Base-by-base conservation (phyloP, 2,329 filamentous ascomycete genomes). In the Pseudocercospora cruenta region DNA sequence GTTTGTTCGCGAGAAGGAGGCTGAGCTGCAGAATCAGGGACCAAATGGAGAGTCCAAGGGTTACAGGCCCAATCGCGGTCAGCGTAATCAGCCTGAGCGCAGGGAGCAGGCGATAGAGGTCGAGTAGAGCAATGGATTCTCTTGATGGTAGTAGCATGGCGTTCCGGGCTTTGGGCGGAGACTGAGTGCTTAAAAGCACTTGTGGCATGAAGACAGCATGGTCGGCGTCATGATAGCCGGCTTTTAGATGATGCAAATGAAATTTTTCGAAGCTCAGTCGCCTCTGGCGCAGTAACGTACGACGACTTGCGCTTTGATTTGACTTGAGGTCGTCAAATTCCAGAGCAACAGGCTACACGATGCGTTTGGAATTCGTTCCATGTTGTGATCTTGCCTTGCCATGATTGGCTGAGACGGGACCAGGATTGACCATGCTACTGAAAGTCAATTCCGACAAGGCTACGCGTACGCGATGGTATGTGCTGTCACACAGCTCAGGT, bases 1-100 rank as follows among this genome's bases (percentile, higher is more conserved):
- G 74, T 94, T 91, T 72, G 86, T 91, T 74, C 83, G 88, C 62
- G 88, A 92, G 80, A 90, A 88, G 82, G 93, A 96, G 83, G 90
- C 63, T 22, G 68, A 71, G 62, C 16, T 63, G 54, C 58, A 61
- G 24, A 66, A 65, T 60, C 60, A 67, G 57, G 63, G 63, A 43
- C 22, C 62, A 16, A 67, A 61, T 31, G 65, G 65, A 43, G 65
- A 67, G 51, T 45, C 58, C 16, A 67, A 62, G 65, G 70, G 70
- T 10, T 75, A 74, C 70, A 68, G 72, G 62, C 68, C 70, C 22
- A 70, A 71, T 66, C 66, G 69, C 61, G 62, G 67, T 21, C 68
- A 72, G 67, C 63, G 72, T 45, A 75, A 74, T 65, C 67, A 70
- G 43, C 63, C 69, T 22, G 65, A 71, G 58, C 65, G 67, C 21